Conservation (phyloP, 2,329 filamentous ascomycete species). For the Raffaelea ambrosiae region DNA sequence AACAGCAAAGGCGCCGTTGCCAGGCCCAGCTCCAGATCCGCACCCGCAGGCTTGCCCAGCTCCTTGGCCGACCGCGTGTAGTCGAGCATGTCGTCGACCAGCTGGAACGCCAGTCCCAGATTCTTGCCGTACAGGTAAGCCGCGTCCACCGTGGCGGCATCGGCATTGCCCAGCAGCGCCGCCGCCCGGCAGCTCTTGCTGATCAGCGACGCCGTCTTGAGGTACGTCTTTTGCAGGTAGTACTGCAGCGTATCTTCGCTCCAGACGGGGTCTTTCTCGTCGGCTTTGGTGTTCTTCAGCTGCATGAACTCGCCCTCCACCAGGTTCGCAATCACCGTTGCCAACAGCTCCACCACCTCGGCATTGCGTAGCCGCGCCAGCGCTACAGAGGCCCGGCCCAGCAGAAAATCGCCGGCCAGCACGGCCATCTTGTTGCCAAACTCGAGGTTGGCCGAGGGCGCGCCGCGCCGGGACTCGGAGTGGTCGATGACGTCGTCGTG, state of each 20-base stretch:
- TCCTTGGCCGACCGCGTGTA: slow-evolving; percentile 82
- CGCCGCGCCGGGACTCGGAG: slow-evolving; percentile 73
- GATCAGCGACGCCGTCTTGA: slow-evolving; percentile 93
- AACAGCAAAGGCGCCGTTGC: slow-evolving; percentile 92
- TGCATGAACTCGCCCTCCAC: slow-evolving; percentile 99
- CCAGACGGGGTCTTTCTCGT: slow-evolving; percentile 77
- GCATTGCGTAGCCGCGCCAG: slow-evolving; percentile 83
- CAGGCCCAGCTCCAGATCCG: slow-evolving; percentile 85
- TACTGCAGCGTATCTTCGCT: slow-evolving; percentile 85
- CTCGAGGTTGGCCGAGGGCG: slow-evolving; percentile 82
- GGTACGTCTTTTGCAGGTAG: slow-evolving; percentile 96
- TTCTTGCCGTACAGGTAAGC: slow-evolving; percentile 92
- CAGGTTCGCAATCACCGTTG: slow-evolving; percentile 93
- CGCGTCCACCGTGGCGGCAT: slow-evolving; percentile 74
- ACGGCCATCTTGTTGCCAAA: slow-evolving; percentile 99
- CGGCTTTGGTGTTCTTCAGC: slow-evolving; percentile 86
- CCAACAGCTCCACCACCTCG: slow-evolving; percentile 88
- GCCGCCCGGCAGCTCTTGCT: slow-evolving; percentile 91
- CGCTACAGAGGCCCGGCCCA: slow-evolving; percentile 88
- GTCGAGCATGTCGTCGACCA: slow-evolving; percentile 96
- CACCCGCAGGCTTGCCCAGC: slow-evolving; percentile 88
- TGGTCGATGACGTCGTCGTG: slow-evolving; percentile 99
- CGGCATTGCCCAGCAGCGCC: slow-evolving; percentile 70
- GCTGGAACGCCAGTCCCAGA: slow-evolving; percentile 86
- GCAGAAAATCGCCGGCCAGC: slow-evolving; percentile 89